Percentiles rank a stretch among this genome's conserved stretches.
Conservation (phyloP, 129 eudicot species). For the Chrysanthemum makinoi region DNA sequence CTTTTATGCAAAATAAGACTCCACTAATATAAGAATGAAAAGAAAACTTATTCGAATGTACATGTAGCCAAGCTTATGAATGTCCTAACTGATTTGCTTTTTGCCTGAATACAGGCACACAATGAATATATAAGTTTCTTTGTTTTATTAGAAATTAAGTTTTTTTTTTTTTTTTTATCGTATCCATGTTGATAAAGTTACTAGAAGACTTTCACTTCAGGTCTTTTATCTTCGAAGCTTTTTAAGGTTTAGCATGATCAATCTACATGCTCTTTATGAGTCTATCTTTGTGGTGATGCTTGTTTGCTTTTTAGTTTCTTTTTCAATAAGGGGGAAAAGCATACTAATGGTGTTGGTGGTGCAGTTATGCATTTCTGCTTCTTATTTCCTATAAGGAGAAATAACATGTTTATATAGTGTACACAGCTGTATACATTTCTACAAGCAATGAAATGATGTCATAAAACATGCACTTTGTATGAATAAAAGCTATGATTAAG, state of each 20-base stretch:
- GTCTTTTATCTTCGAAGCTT: background rate
- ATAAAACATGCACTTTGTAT: background rate
- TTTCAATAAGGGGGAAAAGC: background rate
- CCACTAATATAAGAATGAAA: background rate
- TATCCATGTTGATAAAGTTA: background rate
- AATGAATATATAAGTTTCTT: background rate
- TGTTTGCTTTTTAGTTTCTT: background rate
- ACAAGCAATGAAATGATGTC: background rate
- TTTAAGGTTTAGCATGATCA: no score
- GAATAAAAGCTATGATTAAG: background rate
- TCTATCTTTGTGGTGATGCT: no score
- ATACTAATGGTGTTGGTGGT: background rate
- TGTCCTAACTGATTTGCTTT: background rate
- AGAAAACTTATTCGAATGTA: background rate
- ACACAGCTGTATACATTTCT: background rate
- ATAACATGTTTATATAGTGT: no score
- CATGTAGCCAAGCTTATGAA: no score
- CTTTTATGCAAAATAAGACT: slow-evolving; percentile 2
- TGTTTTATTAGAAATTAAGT: no score
- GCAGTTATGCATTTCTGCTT: no score
- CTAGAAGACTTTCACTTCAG: background rate
- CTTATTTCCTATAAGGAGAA: no score
- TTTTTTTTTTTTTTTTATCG: background rate
- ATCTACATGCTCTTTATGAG: background rate
- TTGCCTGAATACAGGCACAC: slow-evolving; percentile 4